Evolutionary conservation across 1,284 basidiomycete species (phyloP).

Genomic region (Sanguinoderma infundibulare): DNA sequence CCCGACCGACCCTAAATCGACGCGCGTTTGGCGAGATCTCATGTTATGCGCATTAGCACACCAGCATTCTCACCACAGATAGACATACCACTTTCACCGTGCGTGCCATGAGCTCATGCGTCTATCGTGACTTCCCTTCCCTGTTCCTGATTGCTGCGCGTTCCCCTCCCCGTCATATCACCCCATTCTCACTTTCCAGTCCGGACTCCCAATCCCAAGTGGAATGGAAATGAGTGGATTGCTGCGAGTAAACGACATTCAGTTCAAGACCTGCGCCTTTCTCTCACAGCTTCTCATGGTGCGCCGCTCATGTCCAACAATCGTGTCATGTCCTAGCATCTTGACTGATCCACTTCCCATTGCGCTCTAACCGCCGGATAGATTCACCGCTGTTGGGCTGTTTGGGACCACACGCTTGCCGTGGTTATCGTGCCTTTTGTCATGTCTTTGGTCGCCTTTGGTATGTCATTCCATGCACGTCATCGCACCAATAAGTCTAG

Average conservation of each 20-base stretch:
- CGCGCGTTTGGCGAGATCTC: not conserved
- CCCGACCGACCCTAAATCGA: not conserved
- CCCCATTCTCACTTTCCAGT: not conserved
- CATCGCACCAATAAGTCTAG: too few relatives aligned
- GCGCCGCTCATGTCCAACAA: not conserved
- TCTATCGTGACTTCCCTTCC: too few relatives aligned
- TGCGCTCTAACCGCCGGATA: not conserved
- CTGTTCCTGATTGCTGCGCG: not conserved
- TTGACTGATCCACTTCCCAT: not conserved
- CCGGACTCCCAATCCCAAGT: slow-evolving; percentile 10
- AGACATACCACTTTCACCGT: slow-evolving; percentile 22
- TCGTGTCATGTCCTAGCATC: not conserved
- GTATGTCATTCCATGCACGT: slow-evolving; percentile 11
- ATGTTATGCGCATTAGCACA: slow-evolving; percentile 8
- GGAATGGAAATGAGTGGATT: slow-evolving; percentile 18
- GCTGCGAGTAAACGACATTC: slow-evolving; percentile 12
- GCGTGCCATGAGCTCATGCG: not conserved
- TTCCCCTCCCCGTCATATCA: not conserved
- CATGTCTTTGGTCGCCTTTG: slow-evolving; percentile 11
- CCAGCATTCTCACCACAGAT: slow-evolving; percentile 18
- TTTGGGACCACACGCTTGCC: slow-evolving; percentile 16
- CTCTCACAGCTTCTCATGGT: slow-evolving; percentile 22
- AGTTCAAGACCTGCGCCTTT: slow-evolving; percentile 14
- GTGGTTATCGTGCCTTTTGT: slow-evolving; percentile 17
- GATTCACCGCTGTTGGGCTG: slow-evolving; percentile 26